Percentiles rank a stretch among this genome's conserved stretches.
These are phyloP conservation scores for Neurospora africana DNA, from an alignment of 495 filamentous ascomycete genomes.

Conservation along the genomic window DNA sequence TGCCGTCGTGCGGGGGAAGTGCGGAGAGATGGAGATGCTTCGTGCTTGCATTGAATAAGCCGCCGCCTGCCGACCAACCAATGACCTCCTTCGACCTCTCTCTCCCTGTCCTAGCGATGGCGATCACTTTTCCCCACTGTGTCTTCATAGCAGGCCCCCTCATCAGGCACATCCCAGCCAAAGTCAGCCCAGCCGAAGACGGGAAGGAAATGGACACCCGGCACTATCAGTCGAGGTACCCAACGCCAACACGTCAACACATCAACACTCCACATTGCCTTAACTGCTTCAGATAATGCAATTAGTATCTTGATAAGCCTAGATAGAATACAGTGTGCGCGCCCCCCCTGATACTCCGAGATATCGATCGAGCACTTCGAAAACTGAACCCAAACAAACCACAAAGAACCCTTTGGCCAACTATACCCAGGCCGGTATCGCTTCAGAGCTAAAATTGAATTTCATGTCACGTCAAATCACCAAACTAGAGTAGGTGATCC, in stretches of 20 bases:
- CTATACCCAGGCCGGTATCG: neutral
- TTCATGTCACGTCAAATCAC: neutral
- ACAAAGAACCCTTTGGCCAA: neutral
- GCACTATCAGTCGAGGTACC: neutral
- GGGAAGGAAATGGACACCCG: neutral
- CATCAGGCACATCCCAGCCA: neutral
- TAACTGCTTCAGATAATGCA: neutral
- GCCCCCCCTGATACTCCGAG: neutral
- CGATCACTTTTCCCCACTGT: neutral
- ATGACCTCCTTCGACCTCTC: neutral
- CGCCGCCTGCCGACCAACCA: constrained; percentile 14
- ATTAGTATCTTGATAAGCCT: neutral
- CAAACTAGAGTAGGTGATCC: neutral
- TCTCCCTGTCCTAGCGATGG: neutral
- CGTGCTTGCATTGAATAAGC: constrained; percentile 3
- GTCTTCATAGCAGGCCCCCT: neutral
- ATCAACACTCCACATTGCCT: neutral
- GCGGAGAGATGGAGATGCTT: neutral
- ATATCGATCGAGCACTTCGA: neutral
- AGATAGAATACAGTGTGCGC: neutral
- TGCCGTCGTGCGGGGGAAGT: neutral
- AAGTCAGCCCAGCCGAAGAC: neutral
- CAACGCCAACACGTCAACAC: neutral
- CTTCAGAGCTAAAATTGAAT: neutral
- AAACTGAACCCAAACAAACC: neutral